Percentiles rank a stretch among this genome's conserved stretches.
phyloP scores from a whole-genome alignment of 495 filamentous ascomycete species.

The Thermothielavioides terrestris region DNA sequence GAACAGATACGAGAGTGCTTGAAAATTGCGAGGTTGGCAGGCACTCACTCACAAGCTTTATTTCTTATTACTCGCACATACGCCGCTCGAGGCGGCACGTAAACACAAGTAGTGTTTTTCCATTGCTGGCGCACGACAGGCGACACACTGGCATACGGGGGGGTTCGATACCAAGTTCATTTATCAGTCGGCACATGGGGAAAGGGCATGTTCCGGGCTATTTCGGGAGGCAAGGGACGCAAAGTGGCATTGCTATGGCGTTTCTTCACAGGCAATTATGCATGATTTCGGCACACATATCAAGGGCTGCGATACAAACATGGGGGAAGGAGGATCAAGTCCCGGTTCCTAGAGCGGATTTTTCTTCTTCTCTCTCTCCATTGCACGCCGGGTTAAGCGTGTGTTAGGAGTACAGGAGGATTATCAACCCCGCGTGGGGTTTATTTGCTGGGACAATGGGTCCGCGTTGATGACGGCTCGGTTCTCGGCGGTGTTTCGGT shows the following conservation, averaged over 20 bases:
- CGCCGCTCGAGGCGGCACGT: not conserved
- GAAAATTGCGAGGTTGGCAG: not conserved
- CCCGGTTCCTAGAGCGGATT: no score
- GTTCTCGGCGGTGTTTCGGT: not conserved
- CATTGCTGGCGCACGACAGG: not conserved
- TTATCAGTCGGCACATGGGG: not conserved
- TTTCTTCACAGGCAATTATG: constrained; percentile 9
- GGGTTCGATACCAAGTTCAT: constrained; percentile 5
- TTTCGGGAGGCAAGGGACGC: not conserved
- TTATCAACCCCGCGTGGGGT: not conserved
- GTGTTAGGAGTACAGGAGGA: not conserved
- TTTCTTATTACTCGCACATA: not conserved
- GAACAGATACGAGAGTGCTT: no score
- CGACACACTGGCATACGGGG: constrained; percentile 9
- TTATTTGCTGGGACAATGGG: not conserved
- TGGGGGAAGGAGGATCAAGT: not conserved
- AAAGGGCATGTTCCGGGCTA: constrained; percentile 10
- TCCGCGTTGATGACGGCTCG: not conserved
- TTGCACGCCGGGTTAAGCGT: no score
- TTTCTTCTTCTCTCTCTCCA: no score
- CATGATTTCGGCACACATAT: constrained; percentile 7
- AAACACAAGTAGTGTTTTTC: not conserved
- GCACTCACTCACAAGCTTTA: not conserved
- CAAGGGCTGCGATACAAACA: constrained; percentile 1
- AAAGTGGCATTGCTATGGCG: constrained; percentile 23